Evolutionary conservation across 305 asterid genomes (phyloP).

Genomic region (Solanum chacoense): DNA sequence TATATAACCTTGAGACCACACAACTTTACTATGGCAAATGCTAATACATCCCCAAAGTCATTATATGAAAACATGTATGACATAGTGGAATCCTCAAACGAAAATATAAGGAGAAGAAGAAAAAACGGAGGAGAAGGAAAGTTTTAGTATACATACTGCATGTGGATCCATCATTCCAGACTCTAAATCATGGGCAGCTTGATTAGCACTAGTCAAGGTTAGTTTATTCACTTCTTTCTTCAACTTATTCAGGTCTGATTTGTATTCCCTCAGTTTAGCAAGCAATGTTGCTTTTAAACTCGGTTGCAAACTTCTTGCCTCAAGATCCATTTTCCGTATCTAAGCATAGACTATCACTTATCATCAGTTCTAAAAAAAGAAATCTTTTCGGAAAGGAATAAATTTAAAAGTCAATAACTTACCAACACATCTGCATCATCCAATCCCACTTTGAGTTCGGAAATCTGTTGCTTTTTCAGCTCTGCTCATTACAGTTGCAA

Average conservation of each 20-base stretch:
- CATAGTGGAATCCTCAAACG: background rate
- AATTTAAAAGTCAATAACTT: slow-evolving; percentile 2
- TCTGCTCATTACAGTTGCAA: slow-evolving; percentile 34
- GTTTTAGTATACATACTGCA: slow-evolving; percentile 31
- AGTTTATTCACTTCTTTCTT: slow-evolving; percentile 75
- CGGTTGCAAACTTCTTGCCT: slow-evolving; percentile 92
- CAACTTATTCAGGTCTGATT: slow-evolving; percentile 80
- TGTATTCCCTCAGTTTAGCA: slow-evolving; percentile 90
- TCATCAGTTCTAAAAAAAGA: background rate
- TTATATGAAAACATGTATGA: background rate
- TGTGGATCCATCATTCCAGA: slow-evolving; percentile 54
- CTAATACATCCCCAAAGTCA: background rate
- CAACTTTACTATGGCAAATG: background rate
- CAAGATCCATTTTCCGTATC: slow-evolving; percentile 96
- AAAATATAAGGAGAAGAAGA: background rate
- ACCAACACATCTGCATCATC: slow-evolving; percentile 89
- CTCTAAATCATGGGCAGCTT: slow-evolving; percentile 55
- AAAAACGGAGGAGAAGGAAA: slow-evolving; percentile 8
- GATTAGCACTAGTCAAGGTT: slow-evolving; percentile 31
- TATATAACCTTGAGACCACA: background rate
- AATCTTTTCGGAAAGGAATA: background rate
- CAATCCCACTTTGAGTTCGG: slow-evolving; percentile 63
- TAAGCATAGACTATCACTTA: slow-evolving; percentile 9
- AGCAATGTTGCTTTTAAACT: slow-evolving; percentile 71
- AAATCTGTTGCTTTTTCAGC: slow-evolving; percentile 48